These are phyloP conservation scores for Tympanopsis confertula DNA, from an alignment of 2,329 filamentous ascomycete genomes.

Conservation along the genomic window DNA sequence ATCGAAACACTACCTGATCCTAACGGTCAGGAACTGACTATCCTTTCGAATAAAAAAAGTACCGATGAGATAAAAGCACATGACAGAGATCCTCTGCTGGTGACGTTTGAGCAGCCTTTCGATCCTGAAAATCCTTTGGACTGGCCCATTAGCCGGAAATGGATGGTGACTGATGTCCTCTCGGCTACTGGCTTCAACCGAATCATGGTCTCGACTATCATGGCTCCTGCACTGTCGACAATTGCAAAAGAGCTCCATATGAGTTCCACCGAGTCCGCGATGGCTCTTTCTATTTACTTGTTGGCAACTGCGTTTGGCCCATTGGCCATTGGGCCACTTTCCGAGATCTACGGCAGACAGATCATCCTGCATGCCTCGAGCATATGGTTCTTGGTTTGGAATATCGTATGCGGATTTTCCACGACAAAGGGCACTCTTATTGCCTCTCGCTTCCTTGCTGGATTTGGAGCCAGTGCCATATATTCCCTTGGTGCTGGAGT, in stretches of 20 bases:
- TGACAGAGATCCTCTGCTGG: slow-evolving; percentile 6
- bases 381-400: slow-evolving; percentile 36
- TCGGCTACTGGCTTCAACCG: slow-evolving; percentile 37
- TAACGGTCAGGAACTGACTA: no score
- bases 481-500: slow-evolving; percentile 33
- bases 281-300: slow-evolving; percentile 31
- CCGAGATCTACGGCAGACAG: slow-evolving; percentile 34
- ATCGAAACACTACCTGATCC: no score
- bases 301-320: slow-evolving; percentile 30
- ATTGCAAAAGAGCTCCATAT: slow-evolving; percentile 41
- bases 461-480: slow-evolving; percentile 32
- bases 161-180: slow-evolving; percentile 33
- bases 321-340: slow-evolving; percentile 27
- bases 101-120: slow-evolving; percentile 10
- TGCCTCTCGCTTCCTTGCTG: slow-evolving; percentile 30
- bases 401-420: slow-evolving; percentile 29
- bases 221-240: slow-evolving; percentile 33
- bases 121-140: slow-evolving; percentile 24
- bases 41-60: background rate
- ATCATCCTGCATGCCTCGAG: slow-evolving; percentile 28
- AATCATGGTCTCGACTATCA: slow-evolving; percentile 38
- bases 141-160: slow-evolving; percentile 28
- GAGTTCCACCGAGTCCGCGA: slow-evolving; percentile 28
- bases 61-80: background rate
- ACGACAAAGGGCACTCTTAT: slow-evolving; percentile 25